Base-by-base conservation (phyloP, 768 basidiomycete species). In the Panaeolus cyanescens region DNA sequence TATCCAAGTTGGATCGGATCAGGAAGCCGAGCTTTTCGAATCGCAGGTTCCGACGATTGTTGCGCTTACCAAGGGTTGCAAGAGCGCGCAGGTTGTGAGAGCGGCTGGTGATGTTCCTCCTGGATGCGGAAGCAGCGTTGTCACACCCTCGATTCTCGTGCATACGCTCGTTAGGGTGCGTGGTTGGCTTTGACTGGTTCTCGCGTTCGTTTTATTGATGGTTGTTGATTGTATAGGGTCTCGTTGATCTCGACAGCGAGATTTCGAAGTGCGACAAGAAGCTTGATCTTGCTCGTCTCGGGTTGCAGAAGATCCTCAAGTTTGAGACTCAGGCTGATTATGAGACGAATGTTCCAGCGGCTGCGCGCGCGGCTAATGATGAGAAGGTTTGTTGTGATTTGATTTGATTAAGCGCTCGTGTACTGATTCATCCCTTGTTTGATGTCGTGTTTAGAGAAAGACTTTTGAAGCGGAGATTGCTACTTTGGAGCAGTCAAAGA, bases 241-340 rank as follows among this genome's bases (percentile, higher is more conserved):
- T 96, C 39, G 89, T 99, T 17, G 91, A 99, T 75, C 77, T 96
- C 5, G 89, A 93, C 50, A 86, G 84, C 2, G 96, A 99, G 75
- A 91, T 97, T 45, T 79, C 84, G 37, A 98, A 96, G 74, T 88
- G 90, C 62, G 87, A 93, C 70, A 98, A 97, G 85, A 97, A 96
- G 75, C 82, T 92, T 2, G 85, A 89, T 36, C 77, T 95, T 9
- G 88, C 86, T 2, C 79, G 81, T 56, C 64, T 91, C 55, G 89
- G 85, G 65, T 76, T 91, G 40, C 85, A 89, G 58, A 98, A 97
- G 79, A 77, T 96, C 34, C 66, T 77, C 61, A 96, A 95, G 74
- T 71, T 87, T 17, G 84, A 89, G 63, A 79, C 83, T 2, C 88
- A 91, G 64, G 77, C 88, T 1, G 90, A 92, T 68, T 97, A 98